phyloP scores from a whole-genome alignment of 2,329 filamentous ascomycete genomes.

The Daldinia sp. region DNA sequence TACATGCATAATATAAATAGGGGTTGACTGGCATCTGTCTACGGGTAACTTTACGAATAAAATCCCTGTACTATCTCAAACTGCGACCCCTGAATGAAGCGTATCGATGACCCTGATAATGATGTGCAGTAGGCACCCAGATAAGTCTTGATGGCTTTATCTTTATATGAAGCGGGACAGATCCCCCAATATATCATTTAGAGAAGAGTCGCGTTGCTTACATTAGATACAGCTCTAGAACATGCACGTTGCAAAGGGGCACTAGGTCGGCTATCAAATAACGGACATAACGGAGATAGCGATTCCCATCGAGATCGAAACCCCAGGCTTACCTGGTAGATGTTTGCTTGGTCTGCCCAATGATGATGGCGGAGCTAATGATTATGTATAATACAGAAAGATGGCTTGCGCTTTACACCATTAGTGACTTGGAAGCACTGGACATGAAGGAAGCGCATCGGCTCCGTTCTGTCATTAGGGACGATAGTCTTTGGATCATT shows the following conservation, averaged over 20 bases:
- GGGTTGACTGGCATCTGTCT: not conserved
- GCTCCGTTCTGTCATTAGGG: conserved; percentile 25
- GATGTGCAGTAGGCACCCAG: not conserved
- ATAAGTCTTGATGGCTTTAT: too few relatives aligned
- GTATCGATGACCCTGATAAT: not conserved
- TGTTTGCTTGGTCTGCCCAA: too few relatives aligned
- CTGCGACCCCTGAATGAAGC: not conserved
- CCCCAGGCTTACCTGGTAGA: too few relatives aligned
- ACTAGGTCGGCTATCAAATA: not conserved
- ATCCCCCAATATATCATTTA: not conserved
- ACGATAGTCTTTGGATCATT: not conserved
- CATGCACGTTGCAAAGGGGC: not conserved
- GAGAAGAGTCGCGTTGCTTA: not conserved
- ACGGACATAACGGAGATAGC: conserved; percentile 26
- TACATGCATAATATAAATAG: not conserved
- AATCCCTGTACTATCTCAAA: not conserved
- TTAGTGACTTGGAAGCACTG: not conserved
- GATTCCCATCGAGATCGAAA: not conserved
- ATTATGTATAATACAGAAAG: too few relatives aligned
- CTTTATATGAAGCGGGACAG: not conserved
- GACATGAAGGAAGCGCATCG: conserved; percentile 29
- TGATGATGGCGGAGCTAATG: too few relatives aligned
- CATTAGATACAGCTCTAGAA: not conserved
- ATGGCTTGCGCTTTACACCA: not conserved
- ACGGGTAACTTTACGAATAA: not conserved